Evolutionary conservation across 164 flowering plant genomes (phyloP).

Genomic region (Umbellularia californica): DNA sequence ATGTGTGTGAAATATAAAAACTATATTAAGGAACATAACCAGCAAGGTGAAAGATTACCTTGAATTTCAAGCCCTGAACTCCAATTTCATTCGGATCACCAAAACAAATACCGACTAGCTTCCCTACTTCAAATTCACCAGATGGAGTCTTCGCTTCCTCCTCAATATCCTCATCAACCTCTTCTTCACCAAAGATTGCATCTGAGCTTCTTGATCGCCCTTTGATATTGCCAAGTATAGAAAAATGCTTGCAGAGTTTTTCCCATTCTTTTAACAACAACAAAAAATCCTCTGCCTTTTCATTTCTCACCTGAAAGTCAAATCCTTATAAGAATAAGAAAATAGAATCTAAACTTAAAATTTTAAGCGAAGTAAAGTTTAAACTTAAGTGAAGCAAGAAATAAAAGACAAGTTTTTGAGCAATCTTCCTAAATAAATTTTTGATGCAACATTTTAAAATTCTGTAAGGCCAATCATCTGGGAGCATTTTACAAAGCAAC

Average conservation of each 20-base stretch:
- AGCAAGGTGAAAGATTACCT: conserved; percentile 35
- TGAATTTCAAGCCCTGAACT: conserved; percentile 40
- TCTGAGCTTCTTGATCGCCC: background rate
- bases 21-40: too few relatives aligned
- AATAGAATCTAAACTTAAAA: background rate
- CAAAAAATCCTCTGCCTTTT: conserved; percentile 62
- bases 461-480: background rate
- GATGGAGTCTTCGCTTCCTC: conserved; percentile 2
- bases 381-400: background rate
- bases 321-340: background rate
- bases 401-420: too few relatives aligned
- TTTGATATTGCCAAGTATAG: conserved; percentile 21
- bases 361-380: background rate
- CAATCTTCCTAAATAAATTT: too few relatives aligned
- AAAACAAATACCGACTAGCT: conserved; percentile 47
- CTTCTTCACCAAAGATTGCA: background rate
- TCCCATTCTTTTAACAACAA: conserved; percentile 61
- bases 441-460: too few relatives aligned
- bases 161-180: conserved; percentile 19
- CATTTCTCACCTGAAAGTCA: conserved; percentile 67
- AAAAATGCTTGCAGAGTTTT: conserved; percentile 39
- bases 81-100: conserved; percentile 49
- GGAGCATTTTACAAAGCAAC: too few relatives aligned
- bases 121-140: conserved; percentile 63
- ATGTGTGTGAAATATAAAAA: too few relatives aligned